Percentiles rank a stretch among this genome's conserved stretches.
Evolutionary conservation across 2,329 filamentous ascomycete species (phyloP).

Genomic region (Uncinocarpus reesii): DNA sequence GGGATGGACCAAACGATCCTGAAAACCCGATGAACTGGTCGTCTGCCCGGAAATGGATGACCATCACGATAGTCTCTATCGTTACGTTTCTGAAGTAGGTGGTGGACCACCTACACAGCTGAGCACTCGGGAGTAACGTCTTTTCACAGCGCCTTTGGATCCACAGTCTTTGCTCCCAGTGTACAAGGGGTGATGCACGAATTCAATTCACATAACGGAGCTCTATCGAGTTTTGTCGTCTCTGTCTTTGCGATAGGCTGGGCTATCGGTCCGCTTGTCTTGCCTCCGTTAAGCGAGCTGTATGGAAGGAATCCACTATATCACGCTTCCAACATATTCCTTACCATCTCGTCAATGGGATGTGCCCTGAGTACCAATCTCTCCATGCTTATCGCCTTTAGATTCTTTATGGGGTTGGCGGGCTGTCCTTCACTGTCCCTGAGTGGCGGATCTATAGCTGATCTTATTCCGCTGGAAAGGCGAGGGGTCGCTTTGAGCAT

Average conservation of each 20-base stretch:
- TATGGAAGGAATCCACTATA: conserved; percentile 47
- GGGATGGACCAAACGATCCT: conserved; percentile 21
- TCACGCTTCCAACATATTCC: conserved; percentile 46
- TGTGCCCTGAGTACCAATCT: conserved; percentile 51
- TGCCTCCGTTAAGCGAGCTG: conserved; percentile 56
- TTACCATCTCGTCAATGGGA: conserved; percentile 52
- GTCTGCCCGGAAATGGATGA: conserved; percentile 5
- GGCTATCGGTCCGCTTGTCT: conserved; percentile 48
- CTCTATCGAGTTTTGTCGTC: conserved; percentile 45
- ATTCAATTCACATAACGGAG: conserved; percentile 36
- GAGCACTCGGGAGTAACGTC: conserved; percentile 7
- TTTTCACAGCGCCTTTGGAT: conserved; percentile 16
- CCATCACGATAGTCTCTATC: conserved; percentile 10
- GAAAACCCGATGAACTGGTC: conserved; percentile 24
- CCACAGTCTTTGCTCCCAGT: conserved; percentile 13
- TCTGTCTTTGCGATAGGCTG: conserved; percentile 45
- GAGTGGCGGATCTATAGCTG: conserved; percentile 39
- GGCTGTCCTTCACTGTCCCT: conserved; percentile 31
- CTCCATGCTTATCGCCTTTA: conserved; percentile 49
- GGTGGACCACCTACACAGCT: neutral
- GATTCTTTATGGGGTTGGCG: conserved; percentile 50
- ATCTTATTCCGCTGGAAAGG: conserved; percentile 35
- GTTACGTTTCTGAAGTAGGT: conserved; percentile 14
- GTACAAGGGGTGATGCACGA: conserved; percentile 35
- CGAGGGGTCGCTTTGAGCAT: conserved; percentile 37